Percentiles rank a stretch among this genome's conserved stretches.
These are phyloP conservation scores for Wickerhamiella siamensis DNA, from an alignment of 805 yeast genomes.

Conservation along the genomic window DNA sequence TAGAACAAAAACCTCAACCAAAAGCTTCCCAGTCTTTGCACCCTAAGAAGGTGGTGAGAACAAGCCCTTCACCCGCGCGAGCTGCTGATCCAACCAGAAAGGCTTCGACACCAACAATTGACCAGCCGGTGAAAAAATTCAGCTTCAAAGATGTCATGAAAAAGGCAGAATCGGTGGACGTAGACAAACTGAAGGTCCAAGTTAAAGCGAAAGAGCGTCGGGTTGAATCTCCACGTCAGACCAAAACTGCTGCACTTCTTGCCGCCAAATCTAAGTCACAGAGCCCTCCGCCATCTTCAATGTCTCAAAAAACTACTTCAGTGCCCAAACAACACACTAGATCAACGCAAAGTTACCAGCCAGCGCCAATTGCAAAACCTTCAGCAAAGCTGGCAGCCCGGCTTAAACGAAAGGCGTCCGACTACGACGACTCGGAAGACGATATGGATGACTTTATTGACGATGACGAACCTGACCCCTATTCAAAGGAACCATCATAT, in stretches of 20 bases:
- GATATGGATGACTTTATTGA: constrained; percentile 43
- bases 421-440: constrained; percentile 26
- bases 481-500: constrained; percentile 37
- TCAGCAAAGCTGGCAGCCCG: constrained; percentile 12
- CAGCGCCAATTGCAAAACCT: constrained; percentile 18
- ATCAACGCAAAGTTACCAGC: not conserved
- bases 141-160: constrained; percentile 56
- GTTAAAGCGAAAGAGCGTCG: constrained; percentile 23
- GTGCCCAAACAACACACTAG: no score
- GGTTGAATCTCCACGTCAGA: not conserved
- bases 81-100: no score
- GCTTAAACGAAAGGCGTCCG: constrained; percentile 5
- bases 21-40: no score
- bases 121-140: no score
- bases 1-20: no score
- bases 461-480: constrained; percentile 33
- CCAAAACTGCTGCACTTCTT: not conserved
- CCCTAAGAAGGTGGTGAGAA: no score
- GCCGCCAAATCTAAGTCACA: not conserved
- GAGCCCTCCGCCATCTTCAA: not conserved
- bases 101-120: no score
- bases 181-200: constrained; percentile 30
- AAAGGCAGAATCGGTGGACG: constrained; percentile 48
- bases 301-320: not conserved
- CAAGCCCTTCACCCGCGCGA: no score